Base-by-base conservation (phyloP, 2,329 filamentous ascomycete species). In the Aspergillus sp. region DNA sequence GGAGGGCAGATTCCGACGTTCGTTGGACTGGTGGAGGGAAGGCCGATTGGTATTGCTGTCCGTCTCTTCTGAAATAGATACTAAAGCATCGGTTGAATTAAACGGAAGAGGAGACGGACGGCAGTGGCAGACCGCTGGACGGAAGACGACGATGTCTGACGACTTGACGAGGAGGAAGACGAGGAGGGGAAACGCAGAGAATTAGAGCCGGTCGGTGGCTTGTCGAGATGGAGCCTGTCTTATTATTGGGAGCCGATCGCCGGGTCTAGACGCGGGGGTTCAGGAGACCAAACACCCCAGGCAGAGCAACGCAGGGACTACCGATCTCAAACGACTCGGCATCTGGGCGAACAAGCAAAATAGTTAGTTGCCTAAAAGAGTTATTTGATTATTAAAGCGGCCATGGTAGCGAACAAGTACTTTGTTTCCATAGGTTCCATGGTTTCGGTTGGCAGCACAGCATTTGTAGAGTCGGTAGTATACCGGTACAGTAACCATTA, bases 181-280 rank as follows among this genome's bases (percentile, higher is more conserved):
- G 55, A 62, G 33, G 52, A 57, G 58, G 58, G 57, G 60, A 61
- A 58, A 44, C 33, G 55, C 44, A 58, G 56, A 62, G 61, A 64
- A 54, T 47, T 41, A 54, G 52, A 61, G 58, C 60, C 47, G 47
- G 52, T 47, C 47, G 47, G 52, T 48, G 56, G 56, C 51, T 58
- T 55, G 23, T 45, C 33, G 19, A 33, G 39, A 56, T 60, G 67
- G 66, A 66, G 67, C 60, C 61, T 57, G 60, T 60, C 33, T 48
- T 47, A 54, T 54, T 47, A 27, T 48, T 54, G 60, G 62, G 59
- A 58, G 62, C 56, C 64, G 66, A 67, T 65, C 60, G 68, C 64
- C 68, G 64, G 69, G 70, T 70, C 70, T 71, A 71, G 70, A 71
- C 68, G 63, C 61, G 58, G 62, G 60, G 60, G 58, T 60, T 67